Conservation (phyloP, 2,329 filamentous ascomycete species). For the Colletotrichum abscissum region DNA sequence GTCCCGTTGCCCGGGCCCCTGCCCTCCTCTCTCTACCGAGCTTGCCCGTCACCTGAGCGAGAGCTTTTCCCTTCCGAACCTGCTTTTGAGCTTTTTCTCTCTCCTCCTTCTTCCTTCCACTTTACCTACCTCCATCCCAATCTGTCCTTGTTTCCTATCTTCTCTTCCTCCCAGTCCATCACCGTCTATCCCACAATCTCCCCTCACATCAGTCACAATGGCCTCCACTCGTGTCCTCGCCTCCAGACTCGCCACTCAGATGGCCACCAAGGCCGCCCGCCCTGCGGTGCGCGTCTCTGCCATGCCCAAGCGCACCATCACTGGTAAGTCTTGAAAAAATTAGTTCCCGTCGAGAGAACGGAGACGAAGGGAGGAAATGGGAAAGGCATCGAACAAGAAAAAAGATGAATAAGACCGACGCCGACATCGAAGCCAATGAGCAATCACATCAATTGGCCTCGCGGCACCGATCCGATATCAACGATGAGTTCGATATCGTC, state of each 20-base stretch:
- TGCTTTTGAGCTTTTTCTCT: constrained; percentile 46
- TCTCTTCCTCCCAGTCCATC: constrained; percentile 37
- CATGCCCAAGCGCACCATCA: constrained; percentile 81
- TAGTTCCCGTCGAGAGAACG: constrained; percentile 5
- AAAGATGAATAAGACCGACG: not conserved
- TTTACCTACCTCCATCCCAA: constrained; percentile 37
- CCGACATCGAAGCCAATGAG: constrained; percentile 16
- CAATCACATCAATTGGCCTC: constrained; percentile 45
- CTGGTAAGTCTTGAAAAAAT: constrained; percentile 66
- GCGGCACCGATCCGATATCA: constrained; percentile 32
- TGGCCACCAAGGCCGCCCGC: constrained; percentile 80
- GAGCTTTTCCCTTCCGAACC: constrained; percentile 42
- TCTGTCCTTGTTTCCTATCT: constrained; percentile 37
- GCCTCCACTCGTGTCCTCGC: constrained; percentile 81
- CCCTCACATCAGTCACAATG: constrained; percentile 76
- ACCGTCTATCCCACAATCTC: constrained; percentile 50
- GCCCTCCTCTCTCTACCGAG: constrained; percentile 37
- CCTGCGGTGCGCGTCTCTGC: constrained; percentile 75
- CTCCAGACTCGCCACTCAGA: constrained; percentile 81
- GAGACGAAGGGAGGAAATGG: not conserved
- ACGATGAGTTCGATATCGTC: constrained; percentile 19
- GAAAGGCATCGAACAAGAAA: not conserved
- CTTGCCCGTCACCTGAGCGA: constrained; percentile 36
- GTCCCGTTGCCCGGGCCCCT: constrained; percentile 37
- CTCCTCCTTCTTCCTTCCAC: constrained; percentile 53